Percentiles rank a stretch among this genome's conserved stretches.
Evolutionary conservation across 192 early-diverging fungal species (phyloP).

Genomic region (Gryganskiella cystojenkinii): DNA sequence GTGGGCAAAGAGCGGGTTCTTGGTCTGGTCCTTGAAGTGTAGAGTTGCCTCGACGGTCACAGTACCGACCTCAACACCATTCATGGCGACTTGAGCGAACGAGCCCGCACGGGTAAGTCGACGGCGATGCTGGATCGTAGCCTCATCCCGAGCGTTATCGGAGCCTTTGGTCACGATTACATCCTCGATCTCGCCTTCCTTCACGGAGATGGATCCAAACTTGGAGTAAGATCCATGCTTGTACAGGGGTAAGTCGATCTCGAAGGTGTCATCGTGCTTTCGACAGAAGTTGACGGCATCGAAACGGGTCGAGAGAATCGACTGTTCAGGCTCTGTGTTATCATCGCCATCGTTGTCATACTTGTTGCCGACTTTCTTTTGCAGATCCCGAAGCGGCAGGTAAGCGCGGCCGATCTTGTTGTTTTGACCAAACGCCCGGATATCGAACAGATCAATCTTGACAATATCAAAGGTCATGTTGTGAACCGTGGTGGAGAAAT

Average conservation of each 20-base stretch:
- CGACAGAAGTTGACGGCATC: conserved; percentile 34
- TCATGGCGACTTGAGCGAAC: conserved; percentile 41
- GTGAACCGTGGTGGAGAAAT: conserved; percentile 35
- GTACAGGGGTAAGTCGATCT: conserved; percentile 33
- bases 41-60: conserved; percentile 40
- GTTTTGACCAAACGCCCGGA: conserved; percentile 33
- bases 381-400: conserved; percentile 33
- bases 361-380: conserved; percentile 42
- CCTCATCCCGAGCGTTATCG: conserved; percentile 21
- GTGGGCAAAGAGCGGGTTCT: conserved; percentile 37
- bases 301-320: conserved; percentile 37
- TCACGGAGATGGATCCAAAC: conserved; percentile 15
- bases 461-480: conserved; percentile 51
- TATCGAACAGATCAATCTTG: conserved; percentile 44
- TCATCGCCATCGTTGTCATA: conserved; percentile 49
- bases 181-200: conserved; percentile 6
- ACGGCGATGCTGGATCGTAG: conserved; percentile 1
- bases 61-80: conserved; percentile 46
- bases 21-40: conserved; percentile 40
- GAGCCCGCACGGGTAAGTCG: conserved; percentile 26
- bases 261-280: conserved; percentile 45
- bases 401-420: conserved; percentile 48
- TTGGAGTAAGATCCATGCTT: conserved; percentile 48
- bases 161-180: conserved; percentile 19
- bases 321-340: conserved; percentile 46